These are phyloP conservation scores for Penicillium sp. DNA, from an alignment of 2,329 filamentous ascomycete genomes.

Conservation along the genomic window DNA sequence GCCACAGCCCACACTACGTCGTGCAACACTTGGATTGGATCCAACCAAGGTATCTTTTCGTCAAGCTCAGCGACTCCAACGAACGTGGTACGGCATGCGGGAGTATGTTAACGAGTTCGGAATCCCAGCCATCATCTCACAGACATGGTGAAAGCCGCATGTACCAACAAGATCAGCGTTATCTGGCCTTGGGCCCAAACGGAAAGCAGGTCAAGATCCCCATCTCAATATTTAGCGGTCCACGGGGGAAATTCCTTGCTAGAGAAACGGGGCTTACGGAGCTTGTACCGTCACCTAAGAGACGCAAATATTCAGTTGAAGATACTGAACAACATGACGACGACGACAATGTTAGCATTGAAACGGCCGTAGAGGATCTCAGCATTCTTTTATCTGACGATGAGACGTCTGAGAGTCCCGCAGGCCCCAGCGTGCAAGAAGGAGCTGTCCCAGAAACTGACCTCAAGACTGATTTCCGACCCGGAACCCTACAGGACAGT, in stretches of 20 bases:
- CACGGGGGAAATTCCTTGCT: slow-evolving; percentile 29
- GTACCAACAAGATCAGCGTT: slow-evolving; percentile 32
- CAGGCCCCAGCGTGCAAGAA: neutral
- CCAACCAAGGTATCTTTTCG: slow-evolving; percentile 76
- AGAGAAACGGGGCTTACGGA: slow-evolving; percentile 13
- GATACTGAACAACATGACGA: neutral
- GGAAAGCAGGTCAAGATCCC: slow-evolving; percentile 43
- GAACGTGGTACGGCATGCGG: neutral
- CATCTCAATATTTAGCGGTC: slow-evolving; percentile 42
- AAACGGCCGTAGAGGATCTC: slow-evolving; percentile 44
- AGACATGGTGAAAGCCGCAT: neutral
- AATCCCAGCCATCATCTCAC: neutral
- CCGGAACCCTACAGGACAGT: slow-evolving; percentile 55
- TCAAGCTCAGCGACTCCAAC: slow-evolving; percentile 30
- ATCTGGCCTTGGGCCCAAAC: slow-evolving; percentile 36
- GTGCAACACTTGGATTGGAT: slow-evolving; percentile 74
- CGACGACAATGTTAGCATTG: slow-evolving; percentile 39
- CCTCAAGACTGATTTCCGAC: slow-evolving; percentile 53
- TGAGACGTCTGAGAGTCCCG: slow-evolving; percentile 4
- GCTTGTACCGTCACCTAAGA: neutral
- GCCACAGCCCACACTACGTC: slow-evolving; percentile 55
- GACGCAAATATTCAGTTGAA: neutral
- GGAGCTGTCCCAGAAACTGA: neutral
- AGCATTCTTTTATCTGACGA: slow-evolving; percentile 33
- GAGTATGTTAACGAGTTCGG: neutral